Base-by-base conservation (phyloP, 2,329 filamentous ascomycete species). In the Beauveria bassiana region DNA sequence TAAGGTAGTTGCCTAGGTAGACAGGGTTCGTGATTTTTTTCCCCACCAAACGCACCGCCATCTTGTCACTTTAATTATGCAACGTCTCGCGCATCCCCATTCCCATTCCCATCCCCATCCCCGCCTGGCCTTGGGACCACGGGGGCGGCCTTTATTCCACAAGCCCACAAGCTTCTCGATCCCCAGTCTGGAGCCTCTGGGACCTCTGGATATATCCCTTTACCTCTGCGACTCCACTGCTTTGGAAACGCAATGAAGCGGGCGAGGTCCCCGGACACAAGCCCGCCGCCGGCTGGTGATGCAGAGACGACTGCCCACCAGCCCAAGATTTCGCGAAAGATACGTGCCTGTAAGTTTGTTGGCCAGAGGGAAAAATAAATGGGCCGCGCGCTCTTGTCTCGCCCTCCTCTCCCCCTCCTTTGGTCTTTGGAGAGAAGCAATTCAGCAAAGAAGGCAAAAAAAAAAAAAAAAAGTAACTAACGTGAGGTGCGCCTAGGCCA, bases 271-370 rank as follows among this genome's bases (percentile, higher is more conserved):
- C 62, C 62, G 59, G 66, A 66, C 24, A 61, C 59, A 52, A 65
- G 62, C 57, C 64, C 66, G 61, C 51, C 61, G 10, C 26, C 26
- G 26, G 61, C 46, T 57, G 56, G 38, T 40, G 56, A 43, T 6
- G 61, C 20, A 20, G 57, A 43, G 1, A 45, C 52, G 43, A 24
- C 26, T 45, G 62, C 62, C 31, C 64, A 65, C 62, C 65, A 66
- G 49, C 67, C 70, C 18, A 72, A 71, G 66, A 70, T 72, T 56
- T 72, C 70, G 3, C 65, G 70, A 31, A 72, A 70, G 62, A 71
- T 72, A 53, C 68, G 68, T 40, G 70, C 70, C 34, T 72, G 70
- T 72, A 65, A 67, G 70, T 65, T 55, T 22, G 18, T 65, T 55
- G 26, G 18, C 51, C 43, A 43, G 18, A 16, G 20, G 2, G 1